Percentiles rank a stretch among this genome's conserved stretches.
Conservation (phyloP, 2,329 filamentous ascomycete genomes). For the Alternaria sp. region DNA sequence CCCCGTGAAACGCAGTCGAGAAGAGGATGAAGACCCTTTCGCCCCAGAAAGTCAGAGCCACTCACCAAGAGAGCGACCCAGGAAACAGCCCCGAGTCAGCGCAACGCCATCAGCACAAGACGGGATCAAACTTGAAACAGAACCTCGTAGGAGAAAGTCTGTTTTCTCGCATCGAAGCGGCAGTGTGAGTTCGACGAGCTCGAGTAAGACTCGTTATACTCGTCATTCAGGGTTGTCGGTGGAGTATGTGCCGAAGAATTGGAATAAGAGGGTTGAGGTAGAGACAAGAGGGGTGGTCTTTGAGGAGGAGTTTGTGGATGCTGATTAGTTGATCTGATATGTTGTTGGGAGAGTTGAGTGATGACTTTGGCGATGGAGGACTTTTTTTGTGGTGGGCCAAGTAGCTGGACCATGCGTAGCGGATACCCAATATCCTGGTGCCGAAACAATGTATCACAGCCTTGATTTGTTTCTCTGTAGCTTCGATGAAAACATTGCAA, state of each 20-base stretch:
- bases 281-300: neutral
- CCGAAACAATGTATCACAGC: fast-evolving
- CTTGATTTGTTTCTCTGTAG: neutral
- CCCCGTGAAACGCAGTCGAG: neutral
- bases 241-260: constrained; percentile 18
- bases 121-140: neutral
- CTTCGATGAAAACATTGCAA: too few species aligned
- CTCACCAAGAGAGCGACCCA: neutral
- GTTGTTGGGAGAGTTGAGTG: fast-evolving
- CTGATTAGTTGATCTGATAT: neutral
- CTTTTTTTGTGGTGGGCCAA: neutral
- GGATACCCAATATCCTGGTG: neutral
- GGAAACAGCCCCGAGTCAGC: neutral
- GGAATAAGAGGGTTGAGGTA: constrained; percentile 15
- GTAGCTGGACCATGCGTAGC: neutral
- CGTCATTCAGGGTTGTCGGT: constrained; percentile 22
- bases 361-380: neutral
- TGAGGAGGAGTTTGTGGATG: neutral
- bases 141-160: neutral
- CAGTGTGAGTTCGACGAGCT: neutral
- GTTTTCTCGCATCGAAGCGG: neutral
- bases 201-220: constrained; percentile 7
- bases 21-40: neutral
- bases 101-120: too few species aligned
- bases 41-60: neutral